Base-by-base conservation (phyloP, 2,329 filamentous ascomycete genomes). In the Didymellaceae sp. region DNA sequence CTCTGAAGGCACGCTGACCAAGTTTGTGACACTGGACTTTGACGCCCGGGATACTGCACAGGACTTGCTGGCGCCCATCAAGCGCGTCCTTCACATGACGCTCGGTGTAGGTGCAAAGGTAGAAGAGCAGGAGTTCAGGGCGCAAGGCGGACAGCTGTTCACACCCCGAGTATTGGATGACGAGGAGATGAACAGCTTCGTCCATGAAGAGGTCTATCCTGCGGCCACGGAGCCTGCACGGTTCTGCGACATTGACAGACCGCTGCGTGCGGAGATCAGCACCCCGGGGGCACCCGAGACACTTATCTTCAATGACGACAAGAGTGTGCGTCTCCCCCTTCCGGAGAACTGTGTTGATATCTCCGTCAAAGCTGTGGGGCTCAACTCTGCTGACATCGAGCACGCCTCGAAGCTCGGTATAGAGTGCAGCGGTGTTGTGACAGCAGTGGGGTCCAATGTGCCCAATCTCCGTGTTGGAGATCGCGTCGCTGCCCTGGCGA, bases 341-440 rank as follows among this genome's bases (percentile, higher is more conserved):
- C 28, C 54, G 10, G 42, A 37, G 8, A 53, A 70, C 17, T 46
- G 70, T 1, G 61, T 75, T 9, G 72, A 74, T 24, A 59, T 76
- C 22, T 61, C 68, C 34, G 65, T 72, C 44, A 74, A 73, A 38
- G 61, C 66, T 1, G 40, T 63, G 6, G 45, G 45, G 5, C 1
- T 48, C 13, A 28, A 13, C 18, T 9, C 37, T 5, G 17, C 17
- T 4, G 37, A 41, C 24, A n/a, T 28, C 7, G 11, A 11, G n/a
- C 25, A 31, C 6, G 10, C 7, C 4, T 17, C 16, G 5, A 34
- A 8, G 5, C 1, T 59, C 2, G 56, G 56, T 7, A 47, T 55
- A 22, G 45, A 53, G 35, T 54, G 51, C 40, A 55, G 54, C 8
- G 62, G 62, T 25, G 51, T 47, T n/a, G 49, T 58, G 3, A 32